Evolutionary conservation across 2,329 filamentous ascomycete genomes (phyloP).

Genomic region (Xylaria sp.): DNA sequence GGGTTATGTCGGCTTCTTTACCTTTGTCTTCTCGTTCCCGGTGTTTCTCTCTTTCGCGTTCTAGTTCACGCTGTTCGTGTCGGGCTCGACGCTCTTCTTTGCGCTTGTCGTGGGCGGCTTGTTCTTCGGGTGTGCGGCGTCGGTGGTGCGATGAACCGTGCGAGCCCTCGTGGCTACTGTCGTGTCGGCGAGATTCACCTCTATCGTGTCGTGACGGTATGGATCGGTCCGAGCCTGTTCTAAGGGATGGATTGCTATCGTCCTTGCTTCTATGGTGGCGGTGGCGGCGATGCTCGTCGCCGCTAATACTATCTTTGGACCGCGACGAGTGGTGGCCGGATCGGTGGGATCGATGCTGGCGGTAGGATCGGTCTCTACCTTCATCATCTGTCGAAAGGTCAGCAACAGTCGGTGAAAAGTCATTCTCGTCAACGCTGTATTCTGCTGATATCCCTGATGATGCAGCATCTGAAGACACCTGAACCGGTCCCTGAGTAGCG

Average conservation of each 20-base stretch:
- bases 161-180: background rate
- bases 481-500: conserved; percentile 38
- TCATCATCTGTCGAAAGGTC: conserved; percentile 67
- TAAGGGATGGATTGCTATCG: conserved; percentile 43
- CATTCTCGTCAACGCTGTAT: conserved; percentile 52
- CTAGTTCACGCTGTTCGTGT: conserved; percentile 15
- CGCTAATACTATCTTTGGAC: conserved; percentile 40
- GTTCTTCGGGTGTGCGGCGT: conserved; percentile 59
- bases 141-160: conserved; percentile 48
- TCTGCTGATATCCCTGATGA: conserved; percentile 43
- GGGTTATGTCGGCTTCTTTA: conserved; percentile 48
- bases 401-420: conserved; percentile 62
- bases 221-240: conserved; percentile 47
- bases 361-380: conserved; percentile 50
- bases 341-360: conserved; percentile 42
- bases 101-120: conserved; percentile 61
- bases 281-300: conserved; percentile 50
- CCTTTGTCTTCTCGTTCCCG: conserved; percentile 52
- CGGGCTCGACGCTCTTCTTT: conserved; percentile 59
- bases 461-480: conserved; percentile 43
- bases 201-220: conserved; percentile 56
- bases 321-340: conserved; percentile 40
- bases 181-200: conserved; percentile 37
- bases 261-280: conserved; percentile 44
- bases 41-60: conserved; percentile 23